These are phyloP conservation scores for Claviceps fusiformis DNA, from an alignment of 2,329 filamentous ascomycete genomes.

Conservation along the genomic window DNA sequence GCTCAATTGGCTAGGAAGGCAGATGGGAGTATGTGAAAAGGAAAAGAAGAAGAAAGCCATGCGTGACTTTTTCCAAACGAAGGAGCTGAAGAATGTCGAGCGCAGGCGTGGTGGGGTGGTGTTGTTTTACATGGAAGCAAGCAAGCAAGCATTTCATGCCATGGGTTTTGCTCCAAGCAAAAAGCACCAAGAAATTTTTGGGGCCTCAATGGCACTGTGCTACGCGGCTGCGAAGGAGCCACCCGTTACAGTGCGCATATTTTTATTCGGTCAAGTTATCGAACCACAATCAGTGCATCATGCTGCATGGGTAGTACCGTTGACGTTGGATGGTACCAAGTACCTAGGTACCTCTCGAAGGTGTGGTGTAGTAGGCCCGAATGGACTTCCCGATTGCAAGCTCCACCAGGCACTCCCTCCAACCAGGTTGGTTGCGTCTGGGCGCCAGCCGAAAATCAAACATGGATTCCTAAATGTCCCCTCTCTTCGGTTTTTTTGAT, in stretches of 20 bases:
- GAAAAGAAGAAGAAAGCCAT: neutral
- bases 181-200: neutral
- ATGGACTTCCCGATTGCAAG: neutral
- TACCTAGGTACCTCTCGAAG: too few species aligned
- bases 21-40: too few species aligned
- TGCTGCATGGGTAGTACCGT: too few species aligned
- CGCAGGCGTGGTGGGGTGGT: conserved; percentile 4
- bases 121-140: conserved; percentile 2
- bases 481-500: too few species aligned
- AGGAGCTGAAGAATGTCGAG: neutral
- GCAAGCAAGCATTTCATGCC: neutral
- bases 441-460: too few species aligned
- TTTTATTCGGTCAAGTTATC: too few species aligned
- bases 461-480: too few species aligned
- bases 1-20: conserved; percentile 3
- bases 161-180: too few species aligned
- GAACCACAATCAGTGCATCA: neutral
- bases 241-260: neutral
- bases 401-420: neutral
- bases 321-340: too few species aligned
- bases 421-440: too few species aligned
- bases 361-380: neutral
- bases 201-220: conserved; percentile 2
- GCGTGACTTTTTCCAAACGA: conserved; percentile 2
- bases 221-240: rapidly evolving